Percentiles rank a stretch among this genome's conserved stretches.
phyloP scores from a whole-genome alignment of 306 rosid species.

The Castanopsis chinensis region DNA sequence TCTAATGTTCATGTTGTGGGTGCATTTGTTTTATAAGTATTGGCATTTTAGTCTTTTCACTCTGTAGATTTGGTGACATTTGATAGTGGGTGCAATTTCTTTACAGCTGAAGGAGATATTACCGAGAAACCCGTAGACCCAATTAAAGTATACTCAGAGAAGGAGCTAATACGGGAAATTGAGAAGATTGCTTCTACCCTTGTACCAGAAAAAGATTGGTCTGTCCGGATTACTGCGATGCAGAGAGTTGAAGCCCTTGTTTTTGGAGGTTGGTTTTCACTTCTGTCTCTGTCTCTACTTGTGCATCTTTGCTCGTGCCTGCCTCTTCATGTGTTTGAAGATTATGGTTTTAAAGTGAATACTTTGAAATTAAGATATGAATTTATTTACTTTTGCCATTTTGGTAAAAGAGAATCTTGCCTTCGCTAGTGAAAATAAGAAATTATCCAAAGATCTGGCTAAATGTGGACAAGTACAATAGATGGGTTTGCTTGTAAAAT shows the following conservation, averaged over 20 bases:
- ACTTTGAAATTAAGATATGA: background rate
- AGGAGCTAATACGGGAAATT: slow-evolving; percentile 84
- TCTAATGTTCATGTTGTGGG: background rate
- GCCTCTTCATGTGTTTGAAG: background rate
- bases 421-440: background rate
- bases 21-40: background rate
- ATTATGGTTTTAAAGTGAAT: background rate
- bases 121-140: slow-evolving; percentile 67
- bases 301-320: background rate
- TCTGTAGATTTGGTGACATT: slow-evolving; percentile 8
- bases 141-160: slow-evolving; percentile 91
- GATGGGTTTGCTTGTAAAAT: background rate
- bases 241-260: slow-evolving; percentile 94
- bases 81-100: slow-evolving; percentile 18
- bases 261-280: slow-evolving; percentile 74
- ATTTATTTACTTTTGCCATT: background rate
- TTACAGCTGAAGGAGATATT: slow-evolving; percentile 71
- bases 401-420: background rate
- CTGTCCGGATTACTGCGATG: slow-evolving; percentile 86
- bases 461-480: background rate
- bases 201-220: slow-evolving; percentile 99
- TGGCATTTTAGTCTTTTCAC: background rate
- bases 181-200: slow-evolving; percentile 89
- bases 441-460: background rate
- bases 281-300: slow-evolving; percentile 3